Conservation (phyloP, 139 green algal genomes). For the Volvox africanus region DNA sequence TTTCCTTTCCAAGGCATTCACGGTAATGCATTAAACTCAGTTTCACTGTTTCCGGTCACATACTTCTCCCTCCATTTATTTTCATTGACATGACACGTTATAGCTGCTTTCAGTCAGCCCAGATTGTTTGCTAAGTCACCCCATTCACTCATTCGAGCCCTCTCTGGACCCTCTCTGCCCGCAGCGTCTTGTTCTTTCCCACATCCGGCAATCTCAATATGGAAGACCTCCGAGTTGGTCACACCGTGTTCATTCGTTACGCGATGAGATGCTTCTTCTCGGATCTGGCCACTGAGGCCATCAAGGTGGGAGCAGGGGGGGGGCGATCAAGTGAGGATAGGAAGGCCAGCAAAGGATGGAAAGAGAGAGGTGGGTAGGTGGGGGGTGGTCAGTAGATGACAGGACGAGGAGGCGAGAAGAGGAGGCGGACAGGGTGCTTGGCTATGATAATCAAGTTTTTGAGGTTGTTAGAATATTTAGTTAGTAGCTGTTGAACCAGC, state of each 20-base stretch:
- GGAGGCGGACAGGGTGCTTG: background rate
- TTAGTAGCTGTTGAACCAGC: too few species aligned
- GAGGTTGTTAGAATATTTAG: too few species aligned
- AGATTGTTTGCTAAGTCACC: too few species aligned
- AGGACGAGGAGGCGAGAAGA: background rate
- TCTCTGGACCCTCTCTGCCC: background rate
- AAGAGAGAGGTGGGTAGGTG: background rate
- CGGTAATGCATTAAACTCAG: too few species aligned
- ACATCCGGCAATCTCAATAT: constrained; percentile 42
- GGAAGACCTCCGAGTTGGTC: constrained; percentile 46
- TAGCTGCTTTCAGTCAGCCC: too few species aligned
- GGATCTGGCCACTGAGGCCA: constrained; percentile 64
- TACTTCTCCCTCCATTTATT: too few species aligned
- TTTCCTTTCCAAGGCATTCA: too few species aligned
- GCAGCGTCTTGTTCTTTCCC: constrained; percentile 47
- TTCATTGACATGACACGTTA: too few species aligned
- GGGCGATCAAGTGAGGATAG: background rate
- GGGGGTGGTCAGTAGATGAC: too few species aligned
- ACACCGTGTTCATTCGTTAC: constrained; percentile 69
- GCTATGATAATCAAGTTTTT: too few species aligned
- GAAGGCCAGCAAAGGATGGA: background rate
- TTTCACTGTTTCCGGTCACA: too few species aligned
- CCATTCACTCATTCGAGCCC: too few species aligned
- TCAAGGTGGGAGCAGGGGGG: constrained; percentile 51
- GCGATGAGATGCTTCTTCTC: constrained; percentile 67